phyloP scores from a whole-genome alignment of 305 asterid genomes.

The Rubia occidens region DNA sequence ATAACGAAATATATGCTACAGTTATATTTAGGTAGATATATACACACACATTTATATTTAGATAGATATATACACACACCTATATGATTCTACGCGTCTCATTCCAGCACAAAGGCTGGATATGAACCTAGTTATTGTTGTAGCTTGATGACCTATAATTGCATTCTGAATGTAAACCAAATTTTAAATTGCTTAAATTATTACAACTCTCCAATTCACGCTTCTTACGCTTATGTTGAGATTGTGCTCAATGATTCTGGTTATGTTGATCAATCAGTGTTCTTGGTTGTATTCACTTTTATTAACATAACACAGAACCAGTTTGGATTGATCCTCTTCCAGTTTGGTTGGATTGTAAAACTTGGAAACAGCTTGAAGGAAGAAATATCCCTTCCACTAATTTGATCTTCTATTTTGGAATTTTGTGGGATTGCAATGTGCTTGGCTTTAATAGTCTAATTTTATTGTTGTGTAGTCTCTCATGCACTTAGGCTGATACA shows the following conservation, averaged over 20 bases:
- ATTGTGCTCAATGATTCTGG: neutral
- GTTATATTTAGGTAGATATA: no score
- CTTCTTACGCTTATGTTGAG: neutral
- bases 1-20: no score
- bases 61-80: no score
- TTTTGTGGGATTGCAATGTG: neutral
- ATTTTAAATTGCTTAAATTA: neutral
- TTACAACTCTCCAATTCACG: neutral
- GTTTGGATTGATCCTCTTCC: neutral
- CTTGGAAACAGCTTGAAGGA: neutral
- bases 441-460: neutral
- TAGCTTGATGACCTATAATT: neutral
- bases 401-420: neutral
- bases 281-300: neutral
- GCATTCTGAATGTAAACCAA: neutral
- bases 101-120: neutral
- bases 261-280: neutral
- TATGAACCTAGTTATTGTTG: neutral
- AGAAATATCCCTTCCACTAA: neutral
- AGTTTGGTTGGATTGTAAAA: neutral
- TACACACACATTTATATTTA: no score
- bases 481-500: neutral
- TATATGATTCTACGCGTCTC: neutral
- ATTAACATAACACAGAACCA: neutral
- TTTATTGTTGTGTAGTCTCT: neutral